phyloP scores from a whole-genome alignment of 2,329 filamentous ascomycete species.

The Cercospora berteroae region DNA sequence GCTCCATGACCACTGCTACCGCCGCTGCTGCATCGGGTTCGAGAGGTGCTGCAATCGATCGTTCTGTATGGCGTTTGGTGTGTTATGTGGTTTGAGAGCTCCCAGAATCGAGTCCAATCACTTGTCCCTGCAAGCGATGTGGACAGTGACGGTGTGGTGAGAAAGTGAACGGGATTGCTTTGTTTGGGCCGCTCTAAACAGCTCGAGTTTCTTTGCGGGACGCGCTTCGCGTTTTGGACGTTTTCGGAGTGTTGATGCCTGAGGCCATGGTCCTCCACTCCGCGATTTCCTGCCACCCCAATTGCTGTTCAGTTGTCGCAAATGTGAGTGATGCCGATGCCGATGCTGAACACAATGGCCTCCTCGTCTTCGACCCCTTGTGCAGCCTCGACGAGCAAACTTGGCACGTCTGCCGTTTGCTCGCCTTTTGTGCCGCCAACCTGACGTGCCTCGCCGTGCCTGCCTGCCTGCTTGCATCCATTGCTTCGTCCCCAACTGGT shows the following conservation, averaged over 20 bases:
- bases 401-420: conserved; percentile 12
- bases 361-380: neutral
- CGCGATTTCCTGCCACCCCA: neutral
- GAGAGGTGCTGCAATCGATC: neutral
- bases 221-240: neutral
- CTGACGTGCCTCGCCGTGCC: conserved; percentile 8
- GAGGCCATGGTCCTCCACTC: neutral
- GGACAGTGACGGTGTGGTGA: neutral
- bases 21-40: neutral
- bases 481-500: conserved; percentile 31
- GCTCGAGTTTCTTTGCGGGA: conserved; percentile 3
- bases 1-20: conserved; percentile 8
- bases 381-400: conserved; percentile 6
- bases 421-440: conserved; percentile 10
- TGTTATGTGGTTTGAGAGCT: neutral
- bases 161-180: neutral
- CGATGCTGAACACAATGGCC: conserved; percentile 1
- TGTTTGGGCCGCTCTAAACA: conserved; percentile 3
- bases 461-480: neutral
- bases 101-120: neutral
- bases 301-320: neutral
- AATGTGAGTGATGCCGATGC: neutral
- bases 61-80: neutral
- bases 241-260: neutral
- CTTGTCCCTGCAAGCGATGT: neutral